Base-by-base conservation (phyloP, 1,284 basidiomycete species). In the Somion occarium region DNA sequence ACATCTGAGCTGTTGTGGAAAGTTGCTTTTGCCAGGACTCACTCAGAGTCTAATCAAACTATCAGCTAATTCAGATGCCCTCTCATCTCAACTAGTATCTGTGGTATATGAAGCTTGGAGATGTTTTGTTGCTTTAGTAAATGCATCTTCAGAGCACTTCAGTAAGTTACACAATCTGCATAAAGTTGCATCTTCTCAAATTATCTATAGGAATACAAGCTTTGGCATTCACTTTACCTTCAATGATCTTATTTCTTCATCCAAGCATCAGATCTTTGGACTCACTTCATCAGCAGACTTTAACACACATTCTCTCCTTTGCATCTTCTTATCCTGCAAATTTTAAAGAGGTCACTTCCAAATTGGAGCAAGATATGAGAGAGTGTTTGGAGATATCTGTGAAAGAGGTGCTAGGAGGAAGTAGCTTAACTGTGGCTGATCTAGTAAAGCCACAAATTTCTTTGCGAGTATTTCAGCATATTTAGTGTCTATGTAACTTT, bases 301-400 rank as follows among this genome's bases (percentile, higher is more conserved):
- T 92, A n/a, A 66, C 76, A 7, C 89, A 94, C 50, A 68, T 98
- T 3, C 72, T 98, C 18, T 70, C 76, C 2, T 83, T 93, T 46
- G 95, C 94, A 1, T 80, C 88, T 0, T 70, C 76, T 0, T 80
- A 86, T 2, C 90, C 94, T 0, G 66, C 72, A 2, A 80, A 88
- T 15, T 98, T 98, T 79, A 94, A 92, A 65, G 89, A 93, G 46
- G 93, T 90, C 1, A 88, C 91, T 2, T 76, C 72, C 2, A 82
- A 81, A 34, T 75, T 98, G 46, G 82, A 87, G 15, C 67, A 75
- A 5, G 68, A 75, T 0, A 75, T 78, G 15, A 72, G 83, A 50
- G 82, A 86, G 37, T 66, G 78, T 18, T 69, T 98, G 48, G 95
- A 98, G 65, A 76, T 76, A 37, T 85, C 88, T 0, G 81, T 98